Conservation (phyloP, 2,329 filamentous ascomycete species). For the Epichloe coenophiala region DNA sequence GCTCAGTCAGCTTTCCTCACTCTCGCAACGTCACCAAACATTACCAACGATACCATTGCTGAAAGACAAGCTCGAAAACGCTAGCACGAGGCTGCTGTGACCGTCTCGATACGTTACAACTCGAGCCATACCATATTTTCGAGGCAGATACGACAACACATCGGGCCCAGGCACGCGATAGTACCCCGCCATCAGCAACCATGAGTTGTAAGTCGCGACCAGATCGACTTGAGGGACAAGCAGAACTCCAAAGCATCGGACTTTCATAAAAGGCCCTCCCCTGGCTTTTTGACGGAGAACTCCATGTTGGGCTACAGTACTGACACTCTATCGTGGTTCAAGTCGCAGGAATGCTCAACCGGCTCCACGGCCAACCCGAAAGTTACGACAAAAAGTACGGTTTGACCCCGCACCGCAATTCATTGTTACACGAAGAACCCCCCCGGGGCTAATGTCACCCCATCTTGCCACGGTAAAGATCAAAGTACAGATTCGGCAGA, state of each 20-base stretch:
- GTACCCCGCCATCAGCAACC: constrained; percentile 16
- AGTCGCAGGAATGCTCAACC: constrained; percentile 88
- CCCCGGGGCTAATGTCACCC: neutral
- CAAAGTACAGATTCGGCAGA: constrained; percentile 82
- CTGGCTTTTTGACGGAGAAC: neutral
- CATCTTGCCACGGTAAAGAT: constrained; percentile 30
- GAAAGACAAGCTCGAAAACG: neutral
- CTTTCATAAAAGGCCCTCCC: neutral
- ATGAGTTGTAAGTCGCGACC: constrained; percentile 19
- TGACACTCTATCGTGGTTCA: constrained; percentile 1
- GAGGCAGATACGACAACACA: neutral
- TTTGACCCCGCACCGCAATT: constrained; percentile 10
- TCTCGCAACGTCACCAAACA: neutral
- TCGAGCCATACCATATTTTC: neutral
- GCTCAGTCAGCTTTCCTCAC: neutral
- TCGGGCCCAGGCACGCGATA: constrained; percentile 2
- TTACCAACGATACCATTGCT: neutral
- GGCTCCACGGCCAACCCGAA: constrained; percentile 90
- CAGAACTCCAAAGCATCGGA: neutral
- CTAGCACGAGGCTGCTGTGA: neutral
- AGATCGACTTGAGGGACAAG: neutral
- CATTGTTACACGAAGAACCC: constrained; percentile 4
- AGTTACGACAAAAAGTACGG: constrained; percentile 98
- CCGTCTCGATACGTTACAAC: neutral
- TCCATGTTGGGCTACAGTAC: neutral